phyloP scores from a whole-genome alignment of 169 alveolate species.

The Theileria sp. region DNA sequence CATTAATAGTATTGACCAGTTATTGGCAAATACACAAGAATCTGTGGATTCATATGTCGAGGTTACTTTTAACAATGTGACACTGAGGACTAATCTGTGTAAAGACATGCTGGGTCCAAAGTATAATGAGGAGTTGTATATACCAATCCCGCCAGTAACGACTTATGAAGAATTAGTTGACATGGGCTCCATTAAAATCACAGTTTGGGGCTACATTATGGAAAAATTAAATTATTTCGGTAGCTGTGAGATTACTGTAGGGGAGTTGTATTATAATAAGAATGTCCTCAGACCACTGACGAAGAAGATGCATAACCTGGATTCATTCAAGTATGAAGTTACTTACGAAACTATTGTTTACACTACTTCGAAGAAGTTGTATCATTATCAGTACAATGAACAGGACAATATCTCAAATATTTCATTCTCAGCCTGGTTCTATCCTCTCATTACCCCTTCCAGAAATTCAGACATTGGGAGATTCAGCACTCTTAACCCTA shows the following conservation, averaged over 20 bases:
- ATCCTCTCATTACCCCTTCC: constrained; percentile 23
- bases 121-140: constrained; percentile 66
- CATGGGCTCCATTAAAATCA: constrained; percentile 64
- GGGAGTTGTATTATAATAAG: not conserved
- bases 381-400: constrained; percentile 30
- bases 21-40: constrained; percentile 48
- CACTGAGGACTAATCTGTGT: constrained; percentile 61
- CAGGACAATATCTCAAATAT: constrained; percentile 44
- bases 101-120: constrained; percentile 63
- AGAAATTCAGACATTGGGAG: not conserved
- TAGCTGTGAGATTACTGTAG: not conserved
- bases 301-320: constrained; percentile 14
- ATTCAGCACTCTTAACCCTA: too few species aligned
- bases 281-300: constrained; percentile 11
- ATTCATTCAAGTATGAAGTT: constrained; percentile 20
- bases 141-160: constrained; percentile 62
- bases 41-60: constrained; percentile 68
- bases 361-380: constrained; percentile 35
- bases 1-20: constrained; percentile 64
- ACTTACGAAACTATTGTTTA: constrained; percentile 56
- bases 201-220: constrained; percentile 70
- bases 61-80: constrained; percentile 64
- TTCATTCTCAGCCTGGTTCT: constrained; percentile 57
- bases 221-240: constrained; percentile 37
- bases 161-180: constrained; percentile 45